Evolutionary conservation across 495 filamentous ascomycete species (phyloP).

Genomic region (Penicillium maclennaniae): DNA sequence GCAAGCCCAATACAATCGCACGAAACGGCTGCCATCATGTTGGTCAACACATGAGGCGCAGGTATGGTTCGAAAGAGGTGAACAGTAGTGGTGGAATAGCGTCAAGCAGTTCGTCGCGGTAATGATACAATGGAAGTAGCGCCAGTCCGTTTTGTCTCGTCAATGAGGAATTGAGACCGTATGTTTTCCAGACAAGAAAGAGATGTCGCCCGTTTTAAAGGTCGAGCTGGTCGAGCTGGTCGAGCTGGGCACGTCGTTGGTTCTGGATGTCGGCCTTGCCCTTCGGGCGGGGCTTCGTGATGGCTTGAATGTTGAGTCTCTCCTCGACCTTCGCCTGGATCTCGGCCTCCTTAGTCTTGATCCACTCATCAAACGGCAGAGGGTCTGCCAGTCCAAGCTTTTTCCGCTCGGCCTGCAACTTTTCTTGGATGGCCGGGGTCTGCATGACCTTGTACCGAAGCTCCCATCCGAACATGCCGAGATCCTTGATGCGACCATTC

Average conservation of each 20-base stretch:
- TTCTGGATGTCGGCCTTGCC: slow-evolving; percentile 25
- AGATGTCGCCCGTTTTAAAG: neutral
- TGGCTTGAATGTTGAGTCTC: slow-evolving; percentile 34
- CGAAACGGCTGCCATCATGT: slow-evolving; percentile 8
- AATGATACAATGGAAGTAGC: slow-evolving; percentile 34
- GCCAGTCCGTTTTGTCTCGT: slow-evolving; percentile 15
- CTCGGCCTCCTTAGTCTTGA: slow-evolving; percentile 38
- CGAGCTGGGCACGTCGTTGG: neutral
- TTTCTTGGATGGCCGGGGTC: slow-evolving; percentile 55
- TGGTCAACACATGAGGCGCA: slow-evolving; percentile 1
- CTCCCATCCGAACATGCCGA: slow-evolving; percentile 84
- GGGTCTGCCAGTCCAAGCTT: slow-evolving; percentile 44
- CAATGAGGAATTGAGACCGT: neutral
- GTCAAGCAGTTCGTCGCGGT: slow-evolving; percentile 21
- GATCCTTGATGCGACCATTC: slow-evolving; percentile 67
- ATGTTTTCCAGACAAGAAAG: neutral
- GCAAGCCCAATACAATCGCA: slow-evolving; percentile 20
- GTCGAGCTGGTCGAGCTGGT: neutral
- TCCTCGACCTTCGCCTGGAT: slow-evolving; percentile 30
- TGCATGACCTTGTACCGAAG: slow-evolving; percentile 84
- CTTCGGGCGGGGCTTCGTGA: slow-evolving; percentile 36
- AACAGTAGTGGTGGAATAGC: slow-evolving; percentile 16
- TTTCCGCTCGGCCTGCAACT: slow-evolving; percentile 55
- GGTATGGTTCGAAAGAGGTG: slow-evolving; percentile 7
- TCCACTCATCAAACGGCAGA: slow-evolving; percentile 37